Base-by-base conservation (phyloP, 2,329 filamentous ascomycete species). In the Myrmaecium sp. region DNA sequence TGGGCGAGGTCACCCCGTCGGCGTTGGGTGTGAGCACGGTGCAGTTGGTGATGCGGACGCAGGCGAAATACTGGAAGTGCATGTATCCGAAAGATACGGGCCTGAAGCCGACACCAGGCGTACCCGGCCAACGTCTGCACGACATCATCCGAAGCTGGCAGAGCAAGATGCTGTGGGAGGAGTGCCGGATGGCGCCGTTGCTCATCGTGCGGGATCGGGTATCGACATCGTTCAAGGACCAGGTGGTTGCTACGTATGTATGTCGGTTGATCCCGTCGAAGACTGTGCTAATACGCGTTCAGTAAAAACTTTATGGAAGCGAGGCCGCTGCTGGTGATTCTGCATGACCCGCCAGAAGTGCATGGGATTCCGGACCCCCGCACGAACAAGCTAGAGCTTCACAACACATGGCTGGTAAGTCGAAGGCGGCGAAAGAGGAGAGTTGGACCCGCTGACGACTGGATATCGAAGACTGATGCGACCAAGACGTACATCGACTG, bases 331-430 rank as follows among this genome's bases (percentile, higher is more conserved):
- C 47, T 98, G 8, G 58, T 98, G 7, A 76, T 95, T 25, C 75
- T 98, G 30, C 89, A 98, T 48, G 86, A 94, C 43, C 81, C 86
- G 64, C 60, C 60, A 9, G 52, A 52, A 27, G 40, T 58, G 13
- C 43, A 51, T 15, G 52, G 52, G 5, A 43, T 49, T 7, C 46
- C 52, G 10, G 52, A 63, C 35, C 55, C 56, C 4, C 39, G 51
- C 1, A 77, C 80, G 27, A 78, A 78, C 28, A 69, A 64, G 18
- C 53, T 91, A 4, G 78, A 89, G 37, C 56, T 78, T 2, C 83
- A 94, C 42, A 93, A 94, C 43, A 71, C 77, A 5, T 93, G 79
- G 69, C 61, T 94, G 42, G 84, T 92, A 63, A 54, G 79, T 62
- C 27, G 10, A 29, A n/a, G 15, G 16, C 40, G 32, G 31, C 36